Evolutionary conservation across 805 yeast genomes (phyloP), one percentile per base, ranked within the genome.

Genomic region (Phaffomyces antillensis): DNA sequence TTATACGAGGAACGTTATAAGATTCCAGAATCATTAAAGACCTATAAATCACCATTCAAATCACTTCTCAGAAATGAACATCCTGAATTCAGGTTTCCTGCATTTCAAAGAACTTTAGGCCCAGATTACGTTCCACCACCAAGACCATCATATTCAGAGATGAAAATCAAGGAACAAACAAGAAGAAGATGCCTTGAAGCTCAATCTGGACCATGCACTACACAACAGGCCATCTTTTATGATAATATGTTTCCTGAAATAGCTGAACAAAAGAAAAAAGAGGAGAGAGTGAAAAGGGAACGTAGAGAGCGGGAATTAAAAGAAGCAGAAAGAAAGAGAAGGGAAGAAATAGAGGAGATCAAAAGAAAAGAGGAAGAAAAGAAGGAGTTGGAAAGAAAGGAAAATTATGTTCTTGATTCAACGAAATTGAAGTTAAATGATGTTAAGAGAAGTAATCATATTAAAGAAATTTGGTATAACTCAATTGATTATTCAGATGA

Each of bases 401-500:
- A 33, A 10, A 25, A 25, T 9, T 18, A 30, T 16, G 25, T 36
- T n/a, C 17, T 41, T 9, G 39, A 41, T 30, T 7, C 36, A 23
- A 17, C 16, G 7, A 26, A 20, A 5, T 18, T 36, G 4, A 24
- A 26, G 3, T 15, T 17, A 15, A 26, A 23, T 6, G 25, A 36
- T n/a, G 28, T 41, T 8, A 41, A 18, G 20, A 41, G 43, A 41
- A 36, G 43, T 20, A 36, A 41, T 30, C 39, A 41, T 23, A 26
- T 41, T 7, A 9, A 25, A 13, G 43, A 40, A 17, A 15, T 17
- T 15, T 41, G 32, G 24, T 16, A 41, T 28, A 24, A 35, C 15
- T 41, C 35, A n/a, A 17, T 28, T 26, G 39, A 41, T 10, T 39
- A 39, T 16, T 15, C 42, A 23, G 42, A 39, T 33, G 30, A 24